Base-by-base conservation (phyloP, 441 rosid species). In the Isatis lusitanica region DNA sequence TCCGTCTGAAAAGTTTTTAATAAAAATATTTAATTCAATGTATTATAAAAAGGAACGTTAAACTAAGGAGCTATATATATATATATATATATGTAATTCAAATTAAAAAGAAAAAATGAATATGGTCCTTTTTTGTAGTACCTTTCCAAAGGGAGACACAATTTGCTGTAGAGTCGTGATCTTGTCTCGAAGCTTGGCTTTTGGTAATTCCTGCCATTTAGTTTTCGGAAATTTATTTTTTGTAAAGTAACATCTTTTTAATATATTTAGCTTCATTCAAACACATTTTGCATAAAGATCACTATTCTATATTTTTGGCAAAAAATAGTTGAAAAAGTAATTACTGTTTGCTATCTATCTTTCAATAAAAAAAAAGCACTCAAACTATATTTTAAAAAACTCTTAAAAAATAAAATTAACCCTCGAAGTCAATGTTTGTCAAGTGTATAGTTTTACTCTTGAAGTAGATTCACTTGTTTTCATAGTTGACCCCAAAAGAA, bases 121-220 rank as follows among this genome's bases (percentile, higher is more conserved):
- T 36, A 75, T 4, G 42, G n/a, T 36, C 52, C 13, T n/a, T n/a
- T 30, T 56, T 53, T 24, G 42, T 35, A 10, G 42, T 68, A 92
- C 98, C 98, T 88, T 90, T 77, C 97, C 97, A 76, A 87, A 92
- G 16, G 97, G 96, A 64, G 97, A 89, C 80, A 92, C 96, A 76
- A 92, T 92, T 80, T 90, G 98, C 76, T 92, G 96, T 69, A 92
- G 90, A 81, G 90, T 86, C 10, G 94, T 86, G 84, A 92, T 85
- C 82, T 79, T 89, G 68, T 92, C 96, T 31, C 87, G 89, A 47
- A 90, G 82, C 85, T 92, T 92, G 69, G 87, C 90, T 90, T 90
- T 92, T 60, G 97, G 90, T 77, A 80, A 81, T 13, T 77, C 80
- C 84, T 87, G 91, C 79, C 50, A 60, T 80, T 72, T 81, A 58